Conservation (phyloP, 1,284 basidiomycete genomes). For the Fomitiporia mediterranea region DNA sequence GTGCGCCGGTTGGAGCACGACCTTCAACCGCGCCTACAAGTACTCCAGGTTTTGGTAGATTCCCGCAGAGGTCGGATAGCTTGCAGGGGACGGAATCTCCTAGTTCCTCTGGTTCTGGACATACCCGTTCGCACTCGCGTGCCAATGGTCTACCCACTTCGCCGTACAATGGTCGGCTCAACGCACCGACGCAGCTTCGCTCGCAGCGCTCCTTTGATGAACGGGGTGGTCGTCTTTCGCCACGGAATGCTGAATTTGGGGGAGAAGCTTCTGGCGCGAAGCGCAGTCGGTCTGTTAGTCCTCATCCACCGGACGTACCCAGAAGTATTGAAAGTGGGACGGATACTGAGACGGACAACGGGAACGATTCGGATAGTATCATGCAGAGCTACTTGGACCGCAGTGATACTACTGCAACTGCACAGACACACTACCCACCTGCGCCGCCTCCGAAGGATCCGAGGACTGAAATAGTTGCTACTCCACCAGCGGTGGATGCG, state of each 20-base stretch:
- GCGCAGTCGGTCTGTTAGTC: constrained; percentile 20
- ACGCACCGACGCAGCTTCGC: constrained; percentile 2
- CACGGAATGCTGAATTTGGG: constrained; percentile 9
- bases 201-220: constrained; percentile 18
- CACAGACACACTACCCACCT: constrained; percentile 34
- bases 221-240: constrained; percentile 15
- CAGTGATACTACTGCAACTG: constrained; percentile 13
- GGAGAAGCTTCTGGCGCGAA: constrained; percentile 2
- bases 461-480: no score
- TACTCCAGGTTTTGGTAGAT: neutral
- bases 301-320: constrained; percentile 49
- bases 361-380: constrained; percentile 28
- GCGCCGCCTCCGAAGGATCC: constrained; percentile 49
- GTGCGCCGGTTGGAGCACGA: neutral
- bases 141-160: constrained; percentile 11
- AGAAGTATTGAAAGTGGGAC: constrained; percentile 68
- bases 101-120: neutral
- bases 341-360: constrained; percentile 57
- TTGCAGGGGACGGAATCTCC: neutral
- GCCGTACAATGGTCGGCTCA: constrained; percentile 15
- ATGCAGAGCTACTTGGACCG: constrained; percentile 24
- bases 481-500: neutral
- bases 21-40: neutral
- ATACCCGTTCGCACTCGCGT: neutral
- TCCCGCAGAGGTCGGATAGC: constrained; percentile 17